Base-by-base conservation (phyloP, 2,329 filamentous ascomycete genomes). In the Phyllachora maydis region DNA sequence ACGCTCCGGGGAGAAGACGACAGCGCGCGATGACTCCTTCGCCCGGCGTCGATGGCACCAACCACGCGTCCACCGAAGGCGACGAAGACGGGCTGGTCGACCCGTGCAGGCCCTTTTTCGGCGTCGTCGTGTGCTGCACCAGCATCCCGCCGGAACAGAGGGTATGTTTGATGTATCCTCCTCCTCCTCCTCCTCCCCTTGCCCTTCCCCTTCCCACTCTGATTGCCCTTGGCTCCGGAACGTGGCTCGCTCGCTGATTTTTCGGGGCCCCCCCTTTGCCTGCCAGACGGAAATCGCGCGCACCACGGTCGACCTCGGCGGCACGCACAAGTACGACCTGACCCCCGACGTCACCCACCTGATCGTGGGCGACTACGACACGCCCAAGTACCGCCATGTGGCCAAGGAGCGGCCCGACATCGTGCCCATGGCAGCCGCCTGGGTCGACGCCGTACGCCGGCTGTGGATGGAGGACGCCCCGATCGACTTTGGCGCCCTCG, bases 311-410 rank as follows among this genome's bases (percentile, higher is more conserved):
- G 68, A 92, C 41, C 81, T 98, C 56, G 88, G 88, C 33, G 88
- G 83, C 23, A 49, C 64, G 29, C 77, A 91, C 57, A 82, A 77
- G 38, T 75, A 82, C 46, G 83, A 98, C 45, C 66, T 98, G 21
- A 95, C 83, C n/a, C 78, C 77, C 27, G 81, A 93, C 45, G 81
- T 91, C 22, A 95, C 88, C 4, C 88, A 98, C 52, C 68, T 98
- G 22, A 65, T 98, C 32, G 79, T 92, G 30, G 88, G 83, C 43
- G 72, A 77, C 38, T 76, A 81, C 38, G 67, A 85, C 42, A 95
- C 85, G 1, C 68, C 76, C 23, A 98, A 98, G 47, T 98, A 98
- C 50, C 75, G 72, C 45, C 92, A 91, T 56, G 85, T 95, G 39
- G 88, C 85, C 25, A 78, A 73, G 41, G 76, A 85, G 43, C 66